Conservation (phyloP, 2,329 filamentous ascomycete species). For the Colletotrichum liriopes region DNA sequence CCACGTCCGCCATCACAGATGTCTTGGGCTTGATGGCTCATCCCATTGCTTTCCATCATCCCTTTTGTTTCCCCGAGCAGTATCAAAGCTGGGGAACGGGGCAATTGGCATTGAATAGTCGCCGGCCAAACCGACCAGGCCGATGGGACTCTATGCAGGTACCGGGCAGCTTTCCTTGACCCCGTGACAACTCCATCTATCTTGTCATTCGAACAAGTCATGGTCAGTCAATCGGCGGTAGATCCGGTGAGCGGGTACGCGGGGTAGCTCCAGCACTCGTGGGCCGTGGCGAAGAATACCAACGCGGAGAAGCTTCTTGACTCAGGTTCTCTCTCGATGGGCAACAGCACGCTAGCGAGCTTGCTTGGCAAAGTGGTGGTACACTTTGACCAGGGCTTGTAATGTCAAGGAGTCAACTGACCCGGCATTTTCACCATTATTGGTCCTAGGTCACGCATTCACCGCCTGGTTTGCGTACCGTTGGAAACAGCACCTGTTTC, state of each 20-base stretch:
- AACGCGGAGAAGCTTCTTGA: conserved; percentile 22
- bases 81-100: neutral
- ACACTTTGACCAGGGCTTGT: neutral
- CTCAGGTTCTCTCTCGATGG: neutral
- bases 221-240: neutral
- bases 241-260: neutral
- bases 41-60: neutral
- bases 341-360: neutral
- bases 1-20: neutral
- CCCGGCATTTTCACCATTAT: neutral
- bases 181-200: neutral
- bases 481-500: too few species aligned
- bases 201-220: neutral
- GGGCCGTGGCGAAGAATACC: neutral
- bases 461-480: too few species aligned
- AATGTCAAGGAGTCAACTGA: neutral
- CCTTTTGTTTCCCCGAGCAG: neutral
- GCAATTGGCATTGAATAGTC: neutral
- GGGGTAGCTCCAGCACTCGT: conserved; percentile 10
- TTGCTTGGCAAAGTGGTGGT: neutral
- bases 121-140: conserved; percentile 2
- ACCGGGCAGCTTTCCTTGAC: conserved; percentile 1
- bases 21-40: neutral
- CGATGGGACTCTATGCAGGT: conserved; percentile 27
- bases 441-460: too few species aligned